Base-by-base conservation (phyloP, 306 rosid genomes). In the Glycine tomentella region DNA sequence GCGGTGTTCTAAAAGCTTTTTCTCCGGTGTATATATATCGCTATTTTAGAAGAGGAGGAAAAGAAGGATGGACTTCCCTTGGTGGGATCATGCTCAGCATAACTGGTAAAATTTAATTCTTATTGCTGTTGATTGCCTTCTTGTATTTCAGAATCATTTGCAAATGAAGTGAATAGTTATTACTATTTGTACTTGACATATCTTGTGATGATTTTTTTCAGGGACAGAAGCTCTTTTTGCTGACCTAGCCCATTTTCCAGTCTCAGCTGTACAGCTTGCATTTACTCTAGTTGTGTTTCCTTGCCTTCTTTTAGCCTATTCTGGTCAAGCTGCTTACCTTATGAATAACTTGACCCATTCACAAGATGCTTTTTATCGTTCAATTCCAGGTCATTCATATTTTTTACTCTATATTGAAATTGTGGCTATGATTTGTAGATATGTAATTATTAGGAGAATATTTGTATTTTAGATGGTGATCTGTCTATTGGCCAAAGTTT, bases 141-240 rank as follows among this genome's bases (percentile, higher is more conserved):
- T 14, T 63, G 67, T 79, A 70, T 69, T 72, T 83, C 73, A 76
- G 40, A 59, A 52, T 33, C 42, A 52, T 64, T 56, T 34, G 16
- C 59, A 66, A 36, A 71, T 78, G 56, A 68, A 53, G 20, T 57
- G 50, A 69, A 20, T 75, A 53, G 12, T 66, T 74, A 13, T 69
- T 25, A 25, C 2, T 80, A 15, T 71, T 76, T 86, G 45, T 38
- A 57, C 74, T 79, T 84, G 84, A 82, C 76, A 48, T 61, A n/a
- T 25, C 42, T 69, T 79, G 40, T 70, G 49, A 36, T 85, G 73
- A 76, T 74, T 80, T 76, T 76, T 80, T 81, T 72, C 94, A 96
- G 99, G 99, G 84, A 96, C 99, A 2, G 99, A 96, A 86, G 99
- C 99, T 56, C 93, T 96, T 68, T 96, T 96, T 64, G 99, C 99